Percentiles rank a stretch among this genome's conserved stretches.
phyloP scores from a whole-genome alignment of 768 basidiomycete species.

The Auriscalpium vulgare region DNA sequence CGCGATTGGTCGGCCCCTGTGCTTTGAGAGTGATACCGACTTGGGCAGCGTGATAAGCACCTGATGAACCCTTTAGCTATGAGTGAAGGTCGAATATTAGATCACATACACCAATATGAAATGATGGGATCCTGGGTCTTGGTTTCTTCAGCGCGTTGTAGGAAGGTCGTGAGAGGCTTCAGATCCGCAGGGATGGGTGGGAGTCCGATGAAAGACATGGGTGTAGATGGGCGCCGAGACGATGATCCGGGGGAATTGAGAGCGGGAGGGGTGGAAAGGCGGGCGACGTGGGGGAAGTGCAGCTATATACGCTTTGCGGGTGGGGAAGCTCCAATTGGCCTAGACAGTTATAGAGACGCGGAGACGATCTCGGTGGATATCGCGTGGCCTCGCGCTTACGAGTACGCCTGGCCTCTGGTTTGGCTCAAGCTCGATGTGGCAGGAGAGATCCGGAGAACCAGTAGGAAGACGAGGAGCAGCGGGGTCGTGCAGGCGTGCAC shows the following conservation, averaged over 20 bases:
- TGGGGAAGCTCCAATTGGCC: background rate
- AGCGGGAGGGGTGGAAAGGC: background rate
- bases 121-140: conserved; percentile 76
- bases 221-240: background rate
- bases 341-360: background rate
- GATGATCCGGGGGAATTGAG: background rate
- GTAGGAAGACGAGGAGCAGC: background rate
- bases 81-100: background rate
- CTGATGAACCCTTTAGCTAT: conserved; percentile 29
- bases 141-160: conserved; percentile 89
- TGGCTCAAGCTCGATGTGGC: background rate
- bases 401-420: background rate
- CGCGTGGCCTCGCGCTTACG: background rate
- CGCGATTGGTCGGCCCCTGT: conserved; percentile 54
- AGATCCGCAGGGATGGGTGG: conserved; percentile 55
- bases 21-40: conserved; percentile 71
- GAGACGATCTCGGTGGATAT: background rate
- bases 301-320: background rate
- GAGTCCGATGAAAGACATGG: conserved; percentile 37
- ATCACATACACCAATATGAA: conserved; percentile 86
- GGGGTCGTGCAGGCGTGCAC: background rate
- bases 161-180: conserved; percentile 65
- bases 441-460: background rate
- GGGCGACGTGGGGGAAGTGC: too few species aligned
- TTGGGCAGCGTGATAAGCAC: conserved; percentile 88